phyloP scores from a whole-genome alignment of 139 green algal genomes.

The Gonium pectorale region DNA sequence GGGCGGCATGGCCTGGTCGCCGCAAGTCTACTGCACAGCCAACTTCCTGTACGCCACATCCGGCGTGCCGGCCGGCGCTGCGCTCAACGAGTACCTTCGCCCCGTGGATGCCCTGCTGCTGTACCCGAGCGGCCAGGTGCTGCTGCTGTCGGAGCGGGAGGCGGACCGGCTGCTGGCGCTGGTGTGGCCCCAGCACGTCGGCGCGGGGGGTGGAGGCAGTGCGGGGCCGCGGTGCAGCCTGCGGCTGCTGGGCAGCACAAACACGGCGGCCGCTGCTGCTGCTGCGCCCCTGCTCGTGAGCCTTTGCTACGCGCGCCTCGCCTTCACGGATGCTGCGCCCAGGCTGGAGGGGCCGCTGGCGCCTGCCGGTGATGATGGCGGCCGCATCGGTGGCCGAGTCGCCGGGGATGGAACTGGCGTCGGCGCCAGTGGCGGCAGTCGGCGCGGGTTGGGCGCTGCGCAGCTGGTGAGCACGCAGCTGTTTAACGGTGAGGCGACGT shows the following conservation, averaged over 20 bases:
- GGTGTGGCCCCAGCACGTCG: constrained; percentile 5
- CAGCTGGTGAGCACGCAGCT: constrained; percentile 50
- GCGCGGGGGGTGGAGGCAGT: not conserved
- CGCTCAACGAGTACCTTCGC: constrained; percentile 54
- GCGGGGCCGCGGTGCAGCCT: not conserved
- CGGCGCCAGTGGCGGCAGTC: not conserved
- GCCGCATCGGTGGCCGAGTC: not conserved
- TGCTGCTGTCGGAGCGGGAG: constrained; percentile 73
- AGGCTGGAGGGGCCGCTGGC: not conserved
- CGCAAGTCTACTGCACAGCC: constrained; percentile 42
- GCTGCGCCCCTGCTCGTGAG: not conserved
- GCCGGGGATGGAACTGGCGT: too few species aligned
- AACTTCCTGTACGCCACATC: constrained; percentile 53
- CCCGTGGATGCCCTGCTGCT: constrained; percentile 55
- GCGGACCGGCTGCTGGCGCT: constrained; percentile 55
- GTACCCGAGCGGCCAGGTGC: constrained; percentile 34
- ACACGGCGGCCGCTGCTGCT: too few species aligned
- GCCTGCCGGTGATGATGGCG: not conserved
- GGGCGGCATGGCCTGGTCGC: not conserved
- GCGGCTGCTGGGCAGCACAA: not conserved
- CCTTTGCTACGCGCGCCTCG: not conserved
- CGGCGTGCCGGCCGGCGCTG: not conserved
- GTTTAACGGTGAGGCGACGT: constrained; percentile 58
- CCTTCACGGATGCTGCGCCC: not conserved
- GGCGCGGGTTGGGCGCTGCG: not conserved